Evolutionary conservation across 2,329 filamentous ascomycete species (phyloP), one percentile per base, ranked within the genome.

Genomic region (Aureobasidium subglaciale): DNA sequence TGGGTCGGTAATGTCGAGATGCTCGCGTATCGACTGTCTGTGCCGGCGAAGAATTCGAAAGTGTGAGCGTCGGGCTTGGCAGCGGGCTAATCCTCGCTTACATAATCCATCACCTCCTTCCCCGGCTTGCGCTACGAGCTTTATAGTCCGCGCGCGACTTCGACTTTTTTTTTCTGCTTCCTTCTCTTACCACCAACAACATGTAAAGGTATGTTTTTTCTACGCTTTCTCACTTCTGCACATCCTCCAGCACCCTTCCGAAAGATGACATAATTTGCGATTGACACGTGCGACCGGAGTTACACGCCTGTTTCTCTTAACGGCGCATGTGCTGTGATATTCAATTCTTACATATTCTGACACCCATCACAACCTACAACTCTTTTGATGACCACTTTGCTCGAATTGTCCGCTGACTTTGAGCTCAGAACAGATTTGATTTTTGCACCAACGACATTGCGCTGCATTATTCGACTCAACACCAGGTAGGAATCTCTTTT

Each of bases 231-330:
- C 27, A 13, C 32, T 54, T 54, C 22, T 46, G 7, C 24, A 35
- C 49, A 27, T 27, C 37, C 43, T 30, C 46, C 24, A 42, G 32
- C 43, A 59, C 35, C 2, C 16, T 50, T 49, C 18, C 29, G 49
- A 64, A 86, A 88, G 91, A 96, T 95, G 90, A 87, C 78, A 88
- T 89, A 96, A 96, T 96, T 96, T 96, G 90, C 91, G 90, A 92
- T 92, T 95, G 90, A 96, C 87, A 81, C 79, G 76, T 73, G 73
- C 73, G 77, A 77, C 84, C 83, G 91, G 90, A 89, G 80, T 77
- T 87, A 84, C 90, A 86, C 87, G 90, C 91, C 90, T 83, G 90
- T 84, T 88, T 80, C 78, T 87, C 85, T 80, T 86, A 85, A 90
- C 85, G 86, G 79, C 75, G 70, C 75, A 76, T 80, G 76, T 82